Conservation (phyloP, 331 rosid genomes). For the Rhamnella rubrinervis region DNA sequence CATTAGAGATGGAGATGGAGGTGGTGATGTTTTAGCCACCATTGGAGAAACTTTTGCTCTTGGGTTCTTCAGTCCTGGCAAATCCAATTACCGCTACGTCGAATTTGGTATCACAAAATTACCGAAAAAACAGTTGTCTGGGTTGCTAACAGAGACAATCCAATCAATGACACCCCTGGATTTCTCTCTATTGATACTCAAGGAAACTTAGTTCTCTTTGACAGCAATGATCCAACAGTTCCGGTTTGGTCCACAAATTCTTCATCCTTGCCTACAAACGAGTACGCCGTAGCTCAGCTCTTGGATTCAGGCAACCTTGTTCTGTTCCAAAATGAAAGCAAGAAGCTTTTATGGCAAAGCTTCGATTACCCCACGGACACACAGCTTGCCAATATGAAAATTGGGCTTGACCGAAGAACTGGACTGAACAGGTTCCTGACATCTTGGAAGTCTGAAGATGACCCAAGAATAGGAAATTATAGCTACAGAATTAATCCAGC, state of each 20-base stretch:
- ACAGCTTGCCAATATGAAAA: constrained; percentile 19
- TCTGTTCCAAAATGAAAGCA: background rate
- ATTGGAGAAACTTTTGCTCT: constrained; percentile 26
- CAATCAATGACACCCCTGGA: background rate
- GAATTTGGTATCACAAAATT: constrained; percentile 45
- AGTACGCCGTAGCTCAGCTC: constrained; percentile 4
- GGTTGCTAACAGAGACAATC: constrained; percentile 7
- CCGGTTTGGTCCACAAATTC: constrained; percentile 25
- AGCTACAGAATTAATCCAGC: background rate
- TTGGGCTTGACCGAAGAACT: constrained; percentile 30
- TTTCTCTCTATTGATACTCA: background rate
- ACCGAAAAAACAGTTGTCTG: constrained; percentile 10
- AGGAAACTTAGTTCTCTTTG: background rate
- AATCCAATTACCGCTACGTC: constrained; percentile 39
- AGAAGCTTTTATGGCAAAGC: constrained; percentile 22
- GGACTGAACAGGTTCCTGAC: constrained; percentile 32
- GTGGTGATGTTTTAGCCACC: constrained; percentile 33
- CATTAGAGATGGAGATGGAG: constrained; percentile 40
- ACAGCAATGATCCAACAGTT: background rate
- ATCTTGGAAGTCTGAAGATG: constrained; percentile 39
- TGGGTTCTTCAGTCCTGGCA: constrained; percentile 52
- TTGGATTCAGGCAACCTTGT: constrained; percentile 24
- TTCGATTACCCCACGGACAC: background rate
- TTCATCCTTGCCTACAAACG: background rate
- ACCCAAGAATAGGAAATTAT: constrained; percentile 40